A percentile compares a stretch with the other conserved stretches of the same genome.
These are phyloP conservation scores for Escallonia rubra DNA, from an alignment of 129 eudicot species.

Conservation along the genomic window DNA sequence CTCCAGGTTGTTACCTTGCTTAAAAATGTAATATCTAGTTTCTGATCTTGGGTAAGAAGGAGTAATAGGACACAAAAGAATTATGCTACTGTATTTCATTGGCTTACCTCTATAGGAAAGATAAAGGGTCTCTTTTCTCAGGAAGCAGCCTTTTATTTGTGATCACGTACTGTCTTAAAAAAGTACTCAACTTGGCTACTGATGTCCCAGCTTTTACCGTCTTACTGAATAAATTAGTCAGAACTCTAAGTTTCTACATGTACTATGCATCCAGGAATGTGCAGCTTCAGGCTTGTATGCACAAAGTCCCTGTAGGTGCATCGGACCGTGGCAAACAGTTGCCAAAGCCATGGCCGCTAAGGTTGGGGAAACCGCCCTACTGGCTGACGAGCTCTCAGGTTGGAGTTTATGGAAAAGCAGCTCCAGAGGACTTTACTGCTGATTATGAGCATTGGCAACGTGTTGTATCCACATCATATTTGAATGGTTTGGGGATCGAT, in stretches of 20 bases:
- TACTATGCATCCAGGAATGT: conserved; percentile 44
- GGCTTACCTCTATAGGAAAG: too few relatives aligned
- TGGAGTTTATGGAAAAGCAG: conserved; percentile 59
- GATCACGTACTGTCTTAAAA: background rate
- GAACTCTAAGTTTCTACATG: too few relatives aligned
- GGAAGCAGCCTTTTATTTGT: background rate
- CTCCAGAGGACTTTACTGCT: conserved; percentile 49
- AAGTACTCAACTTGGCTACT: too few relatives aligned
- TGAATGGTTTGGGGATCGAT: conserved; percentile 50
- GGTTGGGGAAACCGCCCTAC: conserved; percentile 58
- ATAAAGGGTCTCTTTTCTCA: background rate
- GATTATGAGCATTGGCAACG: conserved; percentile 58
- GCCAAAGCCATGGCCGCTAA: conserved; percentile 80
- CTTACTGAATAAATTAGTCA: background rate
- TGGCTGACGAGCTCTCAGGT: conserved; percentile 49
- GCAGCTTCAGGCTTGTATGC: conserved; percentile 84
- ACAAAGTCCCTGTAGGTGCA: conserved; percentile 56
- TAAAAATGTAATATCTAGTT: too few relatives aligned
- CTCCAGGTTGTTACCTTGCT: too few relatives aligned
- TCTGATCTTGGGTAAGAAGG: too few relatives aligned
- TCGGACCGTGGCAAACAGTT: conserved; percentile 63
- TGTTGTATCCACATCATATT: conserved; percentile 43
- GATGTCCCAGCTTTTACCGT: background rate
- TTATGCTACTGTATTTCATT: too few relatives aligned
- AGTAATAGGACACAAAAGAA: too few relatives aligned